Base-by-base conservation (phyloP, 2,329 filamentous ascomycete species). In the Botrytis tulipae region DNA sequence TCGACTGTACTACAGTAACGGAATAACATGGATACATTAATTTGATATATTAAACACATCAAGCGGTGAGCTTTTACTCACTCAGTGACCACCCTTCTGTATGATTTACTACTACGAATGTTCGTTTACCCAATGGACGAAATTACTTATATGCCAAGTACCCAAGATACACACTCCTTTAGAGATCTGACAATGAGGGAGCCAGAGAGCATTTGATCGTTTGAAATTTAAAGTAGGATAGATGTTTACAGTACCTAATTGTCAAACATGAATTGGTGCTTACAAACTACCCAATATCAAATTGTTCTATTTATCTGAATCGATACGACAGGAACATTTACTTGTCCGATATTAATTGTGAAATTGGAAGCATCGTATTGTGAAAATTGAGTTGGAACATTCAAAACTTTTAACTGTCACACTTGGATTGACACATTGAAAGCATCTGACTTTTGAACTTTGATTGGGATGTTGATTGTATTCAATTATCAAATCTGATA, bases 11-110 rank as follows among this genome's bases (percentile, higher is more conserved):
- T 70, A 62, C 40, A 40, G 65, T 37, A 29, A 68, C 22, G n/a
- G 35, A 32, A 57, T 32, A 57, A 57, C 48, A 68, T 20, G 46
- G 48, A 57, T 57, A 68, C 16, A 42, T 68, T 68, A 68, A 68
- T 57, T 35, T 42, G 10, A 68, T 3, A 54, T 18, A 54, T 54
- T 29, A 54, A 54, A 54, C 51, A 29, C 1, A 8, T 29, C 5
- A 54, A 29, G n/a, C 8, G 9, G 0, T 29, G n/a, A 29, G 2
- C 4, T 6, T 51, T n/a, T 51, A n/a, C 51, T 54, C 14, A 3
- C n/a, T 1, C n/a, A 18, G n/a, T 29, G 51, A 54, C n/a, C n/a
- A n/a, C 14, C 14, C 5, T 54, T 3, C 51, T 54, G 18, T 18
- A 16, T 54, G 51, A 12, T 29, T 54, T 18, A 54, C 14, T 18